Evolutionary conservation across 2,329 filamentous ascomycete genomes (phyloP).

Genomic region (Ascochyta viciae-villosae): DNA sequence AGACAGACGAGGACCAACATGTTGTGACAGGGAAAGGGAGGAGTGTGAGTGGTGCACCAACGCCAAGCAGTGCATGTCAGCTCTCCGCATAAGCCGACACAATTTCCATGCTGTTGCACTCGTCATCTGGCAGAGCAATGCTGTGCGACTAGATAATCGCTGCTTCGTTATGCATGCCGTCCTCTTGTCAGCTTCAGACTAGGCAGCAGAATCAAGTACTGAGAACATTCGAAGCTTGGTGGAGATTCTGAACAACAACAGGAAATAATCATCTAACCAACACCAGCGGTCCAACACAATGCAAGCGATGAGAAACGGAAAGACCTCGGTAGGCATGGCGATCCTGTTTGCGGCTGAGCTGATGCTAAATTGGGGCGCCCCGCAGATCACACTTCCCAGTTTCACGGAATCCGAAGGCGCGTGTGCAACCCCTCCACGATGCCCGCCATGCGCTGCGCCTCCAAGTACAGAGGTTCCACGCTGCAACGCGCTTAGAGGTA

Average conservation of each 20-base stretch:
- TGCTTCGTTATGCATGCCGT: neutral
- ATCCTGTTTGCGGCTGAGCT: slow-evolving; percentile 17
- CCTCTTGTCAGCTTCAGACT: neutral
- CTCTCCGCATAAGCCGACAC: neutral
- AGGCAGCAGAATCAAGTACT: neutral
- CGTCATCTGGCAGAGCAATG: neutral
- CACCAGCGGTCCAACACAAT: neutral
- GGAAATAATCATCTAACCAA: neutral
- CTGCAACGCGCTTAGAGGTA: slow-evolving; percentile 3
- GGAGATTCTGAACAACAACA: neutral
- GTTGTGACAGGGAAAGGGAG: neutral
- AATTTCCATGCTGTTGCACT: neutral
- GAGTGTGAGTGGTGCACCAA: neutral
- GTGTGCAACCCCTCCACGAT: slow-evolving; percentile 8
- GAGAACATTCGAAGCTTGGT: neutral
- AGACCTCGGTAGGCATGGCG: slow-evolving; percentile 1
- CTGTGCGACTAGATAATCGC: neutral
- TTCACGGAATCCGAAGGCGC: slow-evolving; percentile 15
- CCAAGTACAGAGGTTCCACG: neutral
- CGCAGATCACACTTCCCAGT: slow-evolving; percentile 13
- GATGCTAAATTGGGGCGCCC: slow-evolving; percentile 11
- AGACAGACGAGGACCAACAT: neutral
- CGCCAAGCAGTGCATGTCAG: neutral
- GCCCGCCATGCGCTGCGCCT: slow-evolving; percentile 12
- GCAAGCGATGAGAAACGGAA: neutral